These are phyloP conservation scores for Colletotrichum viniferum DNA, from an alignment of 2,329 filamentous ascomycete species.

Conservation along the genomic window DNA sequence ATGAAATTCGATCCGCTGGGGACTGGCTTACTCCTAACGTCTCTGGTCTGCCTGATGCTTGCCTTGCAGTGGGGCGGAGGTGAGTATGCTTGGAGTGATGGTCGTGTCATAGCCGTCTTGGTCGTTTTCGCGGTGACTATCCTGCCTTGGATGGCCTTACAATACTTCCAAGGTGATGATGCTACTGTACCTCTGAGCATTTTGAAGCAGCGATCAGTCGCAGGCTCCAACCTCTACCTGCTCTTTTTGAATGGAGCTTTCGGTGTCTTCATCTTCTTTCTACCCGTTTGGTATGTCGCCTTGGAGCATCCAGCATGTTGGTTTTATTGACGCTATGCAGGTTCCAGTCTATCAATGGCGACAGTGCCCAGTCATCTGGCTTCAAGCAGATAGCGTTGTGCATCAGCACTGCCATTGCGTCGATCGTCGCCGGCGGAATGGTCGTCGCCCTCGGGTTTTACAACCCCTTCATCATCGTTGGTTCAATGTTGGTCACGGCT, in stretches of 20 bases:
- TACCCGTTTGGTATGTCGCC: neutral
- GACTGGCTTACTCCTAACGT: constrained; percentile 5
- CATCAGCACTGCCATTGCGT: neutral
- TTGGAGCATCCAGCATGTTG: neutral
- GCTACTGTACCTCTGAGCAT: neutral
- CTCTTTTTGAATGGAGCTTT: neutral
- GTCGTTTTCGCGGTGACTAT: neutral
- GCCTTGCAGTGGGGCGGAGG: neutral
- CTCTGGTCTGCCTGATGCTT: fast-evolving
- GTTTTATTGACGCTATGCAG: neutral
- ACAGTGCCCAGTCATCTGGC: neutral
- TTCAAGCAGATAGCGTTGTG: neutral
- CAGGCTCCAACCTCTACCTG: neutral
- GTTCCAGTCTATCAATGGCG: neutral
- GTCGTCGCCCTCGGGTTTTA: neutral
- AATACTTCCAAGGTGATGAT: neutral
- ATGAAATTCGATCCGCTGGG: constrained; percentile 27
- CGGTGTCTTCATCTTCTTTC: neutral
- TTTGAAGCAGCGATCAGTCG: neutral
- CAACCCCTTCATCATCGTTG: neutral
- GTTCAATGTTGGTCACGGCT: neutral
- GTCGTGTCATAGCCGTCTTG: neutral
- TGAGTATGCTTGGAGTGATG: neutral
- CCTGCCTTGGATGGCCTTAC: neutral
- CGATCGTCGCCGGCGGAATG: neutral